phyloP scores from a whole-genome alignment of 2,329 filamentous ascomycete species.

The Neoarthrinium moseri region DNA sequence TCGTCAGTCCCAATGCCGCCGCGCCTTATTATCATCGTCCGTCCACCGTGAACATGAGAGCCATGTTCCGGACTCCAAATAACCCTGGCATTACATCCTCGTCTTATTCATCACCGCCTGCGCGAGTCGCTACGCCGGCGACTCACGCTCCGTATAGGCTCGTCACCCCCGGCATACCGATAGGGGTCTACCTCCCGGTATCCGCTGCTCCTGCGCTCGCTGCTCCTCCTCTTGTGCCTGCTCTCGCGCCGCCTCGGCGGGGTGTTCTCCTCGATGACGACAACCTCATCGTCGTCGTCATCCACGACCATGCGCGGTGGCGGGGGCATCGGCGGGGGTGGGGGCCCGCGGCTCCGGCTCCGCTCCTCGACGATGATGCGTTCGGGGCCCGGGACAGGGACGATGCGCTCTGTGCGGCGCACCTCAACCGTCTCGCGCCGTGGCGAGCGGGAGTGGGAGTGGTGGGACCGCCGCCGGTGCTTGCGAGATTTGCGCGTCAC shows the following conservation, averaged over 20 bases:
- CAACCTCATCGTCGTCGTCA: conserved; percentile 33
- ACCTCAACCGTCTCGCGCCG: conserved; percentile 28
- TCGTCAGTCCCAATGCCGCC: not conserved
- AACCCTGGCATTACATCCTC: not conserved
- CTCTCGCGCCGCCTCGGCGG: conserved; percentile 27
- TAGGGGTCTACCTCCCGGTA: conserved; percentile 31
- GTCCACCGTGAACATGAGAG: not conserved
- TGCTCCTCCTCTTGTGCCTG: conserved; percentile 18
- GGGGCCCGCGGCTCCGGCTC: conserved; percentile 1
- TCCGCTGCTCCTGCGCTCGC: conserved; percentile 23
- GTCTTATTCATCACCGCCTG: conserved; percentile 16
- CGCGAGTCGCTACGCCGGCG: conserved; percentile 29
- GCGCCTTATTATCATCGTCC: not conserved
- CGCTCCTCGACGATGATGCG: conserved; percentile 30
- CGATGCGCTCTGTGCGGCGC: conserved; percentile 15
- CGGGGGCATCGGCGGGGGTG: conserved; percentile 5
- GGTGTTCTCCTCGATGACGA: conserved; percentile 34
- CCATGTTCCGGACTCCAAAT: not conserved
- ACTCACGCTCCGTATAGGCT: conserved; percentile 27
- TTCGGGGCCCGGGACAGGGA: conserved; percentile 12
- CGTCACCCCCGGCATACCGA: conserved; percentile 28
- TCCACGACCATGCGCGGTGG: conserved; percentile 25
- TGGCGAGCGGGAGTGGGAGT: conserved; percentile 12
- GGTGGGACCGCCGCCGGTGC: conserved; percentile 10
- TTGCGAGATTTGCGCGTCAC: conserved; percentile 26